Evolutionary conservation across 2,329 filamentous ascomycete genomes (phyloP).

Genomic region (Fusarium sp.): DNA sequence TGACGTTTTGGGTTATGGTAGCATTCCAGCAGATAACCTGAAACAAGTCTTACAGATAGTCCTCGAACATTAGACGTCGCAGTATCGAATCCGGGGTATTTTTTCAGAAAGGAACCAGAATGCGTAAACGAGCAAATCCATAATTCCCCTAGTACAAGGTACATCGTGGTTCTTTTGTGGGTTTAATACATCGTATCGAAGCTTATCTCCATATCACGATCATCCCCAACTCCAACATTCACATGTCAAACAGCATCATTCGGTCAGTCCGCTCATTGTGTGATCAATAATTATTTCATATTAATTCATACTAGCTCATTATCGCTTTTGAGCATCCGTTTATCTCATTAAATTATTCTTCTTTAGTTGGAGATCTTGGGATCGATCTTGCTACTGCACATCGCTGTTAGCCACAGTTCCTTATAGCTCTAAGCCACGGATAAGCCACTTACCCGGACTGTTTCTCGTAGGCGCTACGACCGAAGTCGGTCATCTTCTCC

Average conservation of each 20-base stretch:
- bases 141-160: not conserved
- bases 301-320: conserved; percentile 38
- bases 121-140: conserved; percentile 12
- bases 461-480: conserved; percentile 54
- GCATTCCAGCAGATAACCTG: not conserved
- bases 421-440: not conserved
- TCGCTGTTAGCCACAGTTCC: conserved; percentile 11
- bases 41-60: not conserved
- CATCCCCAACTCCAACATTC: not conserved
- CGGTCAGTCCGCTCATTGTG: not conserved
- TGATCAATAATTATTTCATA: conserved; percentile 20
- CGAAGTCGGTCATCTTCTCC: conserved; percentile 57
- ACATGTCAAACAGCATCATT: conserved; percentile 7
- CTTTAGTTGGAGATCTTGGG: conserved; percentile 54
- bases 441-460: conserved; percentile 51
- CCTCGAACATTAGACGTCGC: not conserved
- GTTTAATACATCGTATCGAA: not conserved
- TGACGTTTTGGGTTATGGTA: not conserved
- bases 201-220: not conserved
- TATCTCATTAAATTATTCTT: conserved; percentile 22
- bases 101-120: not conserved
- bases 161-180: conserved; percentile 2
- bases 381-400: conserved; percentile 40
- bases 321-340: conserved; percentile 18
- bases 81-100: not conserved